Conservation (phyloP, 495 filamentous ascomycete genomes). For the Entonaema liquescens region DNA sequence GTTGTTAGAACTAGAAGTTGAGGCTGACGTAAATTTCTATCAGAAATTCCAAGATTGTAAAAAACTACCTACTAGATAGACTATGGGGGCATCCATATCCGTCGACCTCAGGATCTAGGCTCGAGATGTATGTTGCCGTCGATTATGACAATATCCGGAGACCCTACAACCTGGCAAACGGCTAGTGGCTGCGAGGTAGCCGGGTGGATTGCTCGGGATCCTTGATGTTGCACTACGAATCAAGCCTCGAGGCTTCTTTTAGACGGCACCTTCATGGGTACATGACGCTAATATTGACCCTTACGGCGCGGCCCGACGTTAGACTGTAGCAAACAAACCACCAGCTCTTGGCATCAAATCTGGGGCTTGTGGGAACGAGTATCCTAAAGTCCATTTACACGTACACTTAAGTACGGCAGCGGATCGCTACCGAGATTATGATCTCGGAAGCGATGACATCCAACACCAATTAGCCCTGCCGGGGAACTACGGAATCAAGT, state of each 20-base stretch:
- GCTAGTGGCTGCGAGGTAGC: conserved; percentile 17
- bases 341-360: conserved; percentile 19
- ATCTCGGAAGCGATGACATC: conserved; percentile 26
- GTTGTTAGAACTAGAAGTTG: conserved; percentile 8
- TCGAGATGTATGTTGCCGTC: conserved; percentile 28
- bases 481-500: neutral
- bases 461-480: neutral
- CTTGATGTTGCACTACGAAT: conserved; percentile 16
- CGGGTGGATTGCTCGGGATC: conserved; percentile 17
- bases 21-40: conserved; percentile 4
- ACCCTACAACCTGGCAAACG: conserved; percentile 13
- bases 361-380: neutral
- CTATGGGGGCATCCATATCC: conserved; percentile 18
- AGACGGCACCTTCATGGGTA: neutral
- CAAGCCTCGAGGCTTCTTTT: conserved; percentile 21
- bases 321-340: conserved; percentile 35
- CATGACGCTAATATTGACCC: conserved; percentile 14
- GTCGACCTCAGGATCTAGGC: conserved; percentile 15
- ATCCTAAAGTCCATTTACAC: neutral
- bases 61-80: neutral
- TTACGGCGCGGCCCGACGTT: conserved; percentile 34
- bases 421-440: conserved; percentile 28
- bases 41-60: neutral
- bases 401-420: conserved; percentile 14
- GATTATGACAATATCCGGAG: conserved; percentile 16